phyloP scores from a whole-genome alignment of 768 basidiomycete genomes.

The Boletus barrowsii region DNA sequence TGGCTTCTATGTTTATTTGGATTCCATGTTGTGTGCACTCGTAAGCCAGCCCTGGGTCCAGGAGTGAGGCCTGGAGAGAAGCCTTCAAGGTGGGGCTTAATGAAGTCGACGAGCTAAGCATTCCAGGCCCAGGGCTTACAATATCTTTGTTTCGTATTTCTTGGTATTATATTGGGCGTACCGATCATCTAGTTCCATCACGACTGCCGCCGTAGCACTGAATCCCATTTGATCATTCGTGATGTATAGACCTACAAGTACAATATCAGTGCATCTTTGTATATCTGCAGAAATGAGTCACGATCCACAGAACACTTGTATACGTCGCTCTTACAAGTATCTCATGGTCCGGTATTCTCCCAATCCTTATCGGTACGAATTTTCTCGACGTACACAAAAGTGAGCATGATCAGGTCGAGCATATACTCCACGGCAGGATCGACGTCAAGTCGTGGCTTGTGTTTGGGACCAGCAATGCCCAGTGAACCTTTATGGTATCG shows the following conservation, averaged over 20 bases:
- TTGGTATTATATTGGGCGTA: background rate
- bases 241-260: constrained; percentile 9
- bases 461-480: constrained; percentile 18
- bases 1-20: too few relatives aligned
- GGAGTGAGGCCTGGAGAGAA: too few relatives aligned
- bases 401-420: constrained; percentile 28
- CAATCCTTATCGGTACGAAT: constrained; percentile 26
- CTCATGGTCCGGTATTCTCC: background rate
- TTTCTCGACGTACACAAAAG: constrained; percentile 33
- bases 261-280: background rate
- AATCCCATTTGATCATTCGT: background rate
- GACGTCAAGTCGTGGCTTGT: constrained; percentile 18
- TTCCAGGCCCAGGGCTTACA: too few relatives aligned
- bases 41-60: too few relatives aligned
- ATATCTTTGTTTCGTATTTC: background rate
- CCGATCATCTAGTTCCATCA: background rate
- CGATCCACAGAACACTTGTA: background rate
- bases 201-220: background rate
- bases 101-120: background rate
- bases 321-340: background rate
- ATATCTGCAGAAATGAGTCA: background rate
- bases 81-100: too few relatives aligned
- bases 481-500: constrained; percentile 18
- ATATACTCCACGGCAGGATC: constrained; percentile 20
- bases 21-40: too few relatives aligned